A percentile compares a stretch with the other conserved stretches of the same genome.
Evolutionary conservation across 768 basidiomycete genomes (phyloP).

Genomic region (Lactarius sp.): DNA sequence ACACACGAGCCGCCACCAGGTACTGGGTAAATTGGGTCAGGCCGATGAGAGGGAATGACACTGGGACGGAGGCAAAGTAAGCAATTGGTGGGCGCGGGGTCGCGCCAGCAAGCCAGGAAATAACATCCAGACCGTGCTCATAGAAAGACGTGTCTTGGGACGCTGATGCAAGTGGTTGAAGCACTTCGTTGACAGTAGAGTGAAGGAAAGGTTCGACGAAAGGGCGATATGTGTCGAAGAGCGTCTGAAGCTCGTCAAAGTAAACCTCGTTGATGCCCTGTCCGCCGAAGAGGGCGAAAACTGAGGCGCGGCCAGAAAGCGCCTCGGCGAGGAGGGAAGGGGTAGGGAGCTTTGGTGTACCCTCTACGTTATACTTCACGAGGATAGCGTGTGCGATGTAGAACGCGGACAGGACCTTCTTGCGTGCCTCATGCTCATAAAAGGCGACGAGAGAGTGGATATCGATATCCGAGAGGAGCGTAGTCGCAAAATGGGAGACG

Average conservation of each 20-base stretch:
- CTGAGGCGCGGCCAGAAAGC: conserved; percentile 54
- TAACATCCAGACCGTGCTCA: conserved; percentile 72
- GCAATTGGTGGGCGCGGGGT: conserved; percentile 66
- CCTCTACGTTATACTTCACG: conserved; percentile 48
- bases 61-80: conserved; percentile 89
- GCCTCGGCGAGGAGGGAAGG: conserved; percentile 69
- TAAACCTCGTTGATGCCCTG: conserved; percentile 99
- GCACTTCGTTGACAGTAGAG: conserved; percentile 57
- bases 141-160: conserved; percentile 63
- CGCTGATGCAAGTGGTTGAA: conserved; percentile 63
- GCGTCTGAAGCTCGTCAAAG: conserved; percentile 88
- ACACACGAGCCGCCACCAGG: conserved; percentile 70
- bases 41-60: conserved; percentile 95
- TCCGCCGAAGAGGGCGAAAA: conserved; percentile 95
- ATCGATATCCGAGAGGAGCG: conserved; percentile 68
- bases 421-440: conserved; percentile 72
- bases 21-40: conserved; percentile 95
- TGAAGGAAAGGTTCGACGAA: conserved; percentile 73
- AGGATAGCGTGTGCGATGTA: conserved; percentile 69
- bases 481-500: conserved; percentile 70
- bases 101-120: conserved; percentile 77
- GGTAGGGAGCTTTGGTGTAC: conserved; percentile 53
- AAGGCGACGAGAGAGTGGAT: conserved; percentile 75
- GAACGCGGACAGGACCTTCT: conserved; percentile 72
- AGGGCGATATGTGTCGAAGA: conserved; percentile 88